Evolutionary conservation across 2,329 filamentous ascomycete species (phyloP), one percentile per base, ranked within the genome.

Genomic region (Calonectria henricotiae): DNA sequence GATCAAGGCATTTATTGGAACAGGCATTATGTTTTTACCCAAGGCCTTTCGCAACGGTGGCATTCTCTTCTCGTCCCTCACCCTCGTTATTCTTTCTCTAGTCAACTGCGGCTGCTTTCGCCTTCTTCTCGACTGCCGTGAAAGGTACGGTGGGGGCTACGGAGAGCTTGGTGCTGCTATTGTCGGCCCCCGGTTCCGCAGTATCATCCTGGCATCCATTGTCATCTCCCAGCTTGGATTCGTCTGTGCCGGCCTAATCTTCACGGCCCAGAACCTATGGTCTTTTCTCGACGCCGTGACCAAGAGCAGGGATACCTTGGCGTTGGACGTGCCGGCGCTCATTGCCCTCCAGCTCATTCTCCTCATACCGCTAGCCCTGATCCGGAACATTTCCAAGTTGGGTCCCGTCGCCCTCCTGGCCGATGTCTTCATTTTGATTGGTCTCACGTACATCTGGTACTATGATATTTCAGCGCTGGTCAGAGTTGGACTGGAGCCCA

Each of bases 21-120:
- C 93, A 0, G 93, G 93, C 71, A 94, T 95, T 80, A 94, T 95
- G 90, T 95, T 95, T 78, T 80, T 95, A 51, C 93, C 93, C 55
- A 94, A 94, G 78, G 93, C 93, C 0, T 95, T 94, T 82, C 89
- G 90, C 77, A 95, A 95, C 73, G 93, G 93, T 41, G 93, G 93
- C 27, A 91, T 95, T 62, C 83, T 94, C 12, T 95, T 95, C 79
- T 94, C 92, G 0, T 91, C 90, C 0, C 82, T 94, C 61, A 91
- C 91, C 0, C 87, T 95, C 73, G 81, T 94, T 54, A 82, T 85
- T 11, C 88, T 94, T 3, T 91, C 93, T 1, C 79, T 88, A 23
- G 82, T 94, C 74, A 93, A 91, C 51, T 92, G 90, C 76, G 79
- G 92, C 12, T 93, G 92, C 75, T 95, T 95, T 79, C 90, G 91